Percentiles rank a stretch among this genome's conserved stretches.
phyloP scores from a whole-genome alignment of 352 stramenopile species.

The Globisporangium barbulae region DNA sequence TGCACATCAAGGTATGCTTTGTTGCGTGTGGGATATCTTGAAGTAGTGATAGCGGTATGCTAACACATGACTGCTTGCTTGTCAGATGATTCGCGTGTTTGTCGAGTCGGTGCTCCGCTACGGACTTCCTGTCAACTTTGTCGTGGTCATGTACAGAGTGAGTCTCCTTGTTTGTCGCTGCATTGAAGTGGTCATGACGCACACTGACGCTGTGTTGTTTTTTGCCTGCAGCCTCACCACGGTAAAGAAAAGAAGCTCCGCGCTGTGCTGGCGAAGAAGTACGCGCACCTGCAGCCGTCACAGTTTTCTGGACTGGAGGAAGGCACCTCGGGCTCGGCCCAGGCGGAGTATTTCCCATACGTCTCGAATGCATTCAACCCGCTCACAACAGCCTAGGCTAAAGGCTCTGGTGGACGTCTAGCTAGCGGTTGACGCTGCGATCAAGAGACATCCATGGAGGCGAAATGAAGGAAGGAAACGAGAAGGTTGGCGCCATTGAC shows the following conservation, averaged over 20 bases:
- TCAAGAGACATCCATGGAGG: background rate
- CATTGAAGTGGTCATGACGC: conserved; percentile 1
- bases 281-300: conserved; percentile 78
- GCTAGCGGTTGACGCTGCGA: background rate
- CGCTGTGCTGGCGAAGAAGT: conserved; percentile 77
- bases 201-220: background rate
- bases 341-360: conserved; percentile 82
- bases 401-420: background rate
- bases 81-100: conserved; percentile 92
- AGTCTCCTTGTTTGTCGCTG: conserved; percentile 14
- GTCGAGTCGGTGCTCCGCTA: conserved; percentile 98
- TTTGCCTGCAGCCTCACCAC: conserved; percentile 47
- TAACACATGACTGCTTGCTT: background rate
- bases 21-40: background rate
- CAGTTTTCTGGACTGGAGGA: conserved; percentile 83
- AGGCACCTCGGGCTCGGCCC: conserved; percentile 39
- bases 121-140: conserved; percentile 96
- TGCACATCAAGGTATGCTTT: conserved; percentile 94
- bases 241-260: conserved; percentile 86
- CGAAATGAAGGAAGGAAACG: background rate
- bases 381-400: conserved; percentile 26
- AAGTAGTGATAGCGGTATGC: background rate
- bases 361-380: conserved; percentile 79
- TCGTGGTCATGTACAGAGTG: conserved; percentile 81
- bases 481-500: background rate